Base-by-base conservation (phyloP, 139 green algal genomes). In the Coelastrella sp. region DNA sequence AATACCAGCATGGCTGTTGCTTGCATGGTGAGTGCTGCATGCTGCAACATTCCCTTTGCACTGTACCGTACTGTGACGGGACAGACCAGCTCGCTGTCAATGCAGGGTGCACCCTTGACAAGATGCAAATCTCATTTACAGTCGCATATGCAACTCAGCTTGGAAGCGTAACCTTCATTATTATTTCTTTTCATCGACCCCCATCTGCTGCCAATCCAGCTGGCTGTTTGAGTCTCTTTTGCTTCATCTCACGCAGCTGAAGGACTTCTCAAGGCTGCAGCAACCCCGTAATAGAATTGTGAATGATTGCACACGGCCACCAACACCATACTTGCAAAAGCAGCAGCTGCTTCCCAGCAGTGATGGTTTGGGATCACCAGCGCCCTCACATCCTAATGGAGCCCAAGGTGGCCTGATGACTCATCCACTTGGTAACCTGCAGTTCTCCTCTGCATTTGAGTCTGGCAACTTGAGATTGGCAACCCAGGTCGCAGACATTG, bases 401-500 rank as follows among this genome's bases (percentile, higher is more conserved):
- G 11, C 48, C 9, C 11, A 59, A 59, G 48, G 15, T 15, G 15
- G 48, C 13, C 63, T 43, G 63, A 30, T 30, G 59, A 11, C 9
- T 23, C 48, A 59, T 59, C 15, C 30, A 72, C 25, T n/a, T 41
- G 63, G 5, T 13, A 79, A 21, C 38, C 81, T 92, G 30, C 48
- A 80, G 9, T 92, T 92, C 63, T 74, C 90, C 74, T 89, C 84
- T 2, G 32, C 73, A 2, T 92, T 91, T 67, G 88, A 93, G 50
- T 72, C 79, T 38, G 90, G 88, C 60, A 93, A 93, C 82, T 73
- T 93, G 68, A 63, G 86, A 6, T 60, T 83, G 25, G 88, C 88
- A 21, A 83, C 90, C 15, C 85, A 92, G 78, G 90, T 96, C 34
- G 88, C 88, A 5, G 85, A 91, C 0, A 87, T 85, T 32, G 93